Conservation (phyloP, 2,329 filamentous ascomycete species). For the Hypomyces rosellus region DNA sequence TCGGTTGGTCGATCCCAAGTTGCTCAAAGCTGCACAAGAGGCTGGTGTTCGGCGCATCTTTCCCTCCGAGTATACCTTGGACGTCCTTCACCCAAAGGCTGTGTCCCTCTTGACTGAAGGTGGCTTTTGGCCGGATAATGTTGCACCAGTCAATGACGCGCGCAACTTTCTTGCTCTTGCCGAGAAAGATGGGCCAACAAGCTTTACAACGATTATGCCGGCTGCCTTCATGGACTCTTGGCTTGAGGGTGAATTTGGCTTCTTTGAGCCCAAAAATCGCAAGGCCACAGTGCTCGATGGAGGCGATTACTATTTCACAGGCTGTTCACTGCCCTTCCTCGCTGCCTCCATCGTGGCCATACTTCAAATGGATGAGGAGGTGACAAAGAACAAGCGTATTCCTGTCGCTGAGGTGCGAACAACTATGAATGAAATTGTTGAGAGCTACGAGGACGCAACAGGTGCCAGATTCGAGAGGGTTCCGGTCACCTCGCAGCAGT, state of each 20-base stretch:
- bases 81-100: slow-evolving; percentile 7
- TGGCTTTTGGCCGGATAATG: slow-evolving; percentile 5
- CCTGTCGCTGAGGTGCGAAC: slow-evolving; percentile 2
- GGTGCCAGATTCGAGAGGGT: too few relatives aligned
- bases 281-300: too few relatives aligned
- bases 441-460: too few relatives aligned
- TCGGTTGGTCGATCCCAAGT: neutral
- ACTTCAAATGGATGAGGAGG: slow-evolving; percentile 8
- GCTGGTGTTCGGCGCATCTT: slow-evolving; percentile 11
- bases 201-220: slow-evolving; percentile 7
- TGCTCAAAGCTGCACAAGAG: slow-evolving; percentile 7
- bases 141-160: slow-evolving; percentile 1
- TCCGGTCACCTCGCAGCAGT: too few relatives aligned
- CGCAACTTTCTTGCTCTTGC: slow-evolving; percentile 1
- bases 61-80: slow-evolving; percentile 8
- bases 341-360: slow-evolving; percentile 1
- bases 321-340: neutral
- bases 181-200: slow-evolving; percentile 5
- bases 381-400: slow-evolving; percentile 7
- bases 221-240: slow-evolving; percentile 7
- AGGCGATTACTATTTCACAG: too few relatives aligned
- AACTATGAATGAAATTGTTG: neutral
- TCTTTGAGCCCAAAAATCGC: neutral
- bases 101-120: slow-evolving; percentile 1
- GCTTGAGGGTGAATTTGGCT: slow-evolving; percentile 3